Conservation (phyloP, 1,139 yeast genomes). For the Eremothecium cymbalariae region DNA sequence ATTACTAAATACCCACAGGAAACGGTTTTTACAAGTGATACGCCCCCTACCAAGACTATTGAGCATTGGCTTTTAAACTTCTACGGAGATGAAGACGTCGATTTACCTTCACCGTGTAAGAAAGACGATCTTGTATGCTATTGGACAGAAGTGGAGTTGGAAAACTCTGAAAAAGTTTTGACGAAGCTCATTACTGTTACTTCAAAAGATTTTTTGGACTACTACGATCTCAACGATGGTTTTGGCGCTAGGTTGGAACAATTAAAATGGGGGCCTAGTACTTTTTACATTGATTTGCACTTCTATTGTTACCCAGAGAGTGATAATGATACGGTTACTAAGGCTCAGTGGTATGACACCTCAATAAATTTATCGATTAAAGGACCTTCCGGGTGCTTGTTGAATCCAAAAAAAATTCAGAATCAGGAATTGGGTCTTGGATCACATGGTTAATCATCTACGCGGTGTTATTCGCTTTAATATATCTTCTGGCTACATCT, state of each 20-base stretch:
- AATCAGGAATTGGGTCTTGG: conserved; percentile 56
- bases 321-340: too few species aligned
- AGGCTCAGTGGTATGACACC: too few species aligned
- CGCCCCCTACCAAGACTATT: conserved; percentile 71
- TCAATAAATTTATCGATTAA: conserved; percentile 13
- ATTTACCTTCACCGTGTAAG: too few species aligned
- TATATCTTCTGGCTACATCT: conserved; percentile 69
- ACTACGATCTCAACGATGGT: too few species aligned
- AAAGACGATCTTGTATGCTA: conserved; percentile 65
- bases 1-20: conserved; percentile 11
- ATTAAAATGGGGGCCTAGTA: too few species aligned
- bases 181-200: too few species aligned
- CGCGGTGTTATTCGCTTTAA: conserved; percentile 57
- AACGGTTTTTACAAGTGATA: conserved; percentile 36
- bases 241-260: too few species aligned
- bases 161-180: conserved; percentile 31
- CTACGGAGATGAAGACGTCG: too few species aligned
- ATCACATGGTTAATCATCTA: conserved; percentile 67
- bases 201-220: too few species aligned
- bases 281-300: too few species aligned
- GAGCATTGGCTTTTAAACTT: too few species aligned
- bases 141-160: conserved; percentile 44
- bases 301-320: too few species aligned
- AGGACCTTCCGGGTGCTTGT: conserved; percentile 32
- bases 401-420: conserved; percentile 29